Evolutionary conservation across 495 filamentous ascomycete species (phyloP).

Genomic region (Penicillium salamii): DNA sequence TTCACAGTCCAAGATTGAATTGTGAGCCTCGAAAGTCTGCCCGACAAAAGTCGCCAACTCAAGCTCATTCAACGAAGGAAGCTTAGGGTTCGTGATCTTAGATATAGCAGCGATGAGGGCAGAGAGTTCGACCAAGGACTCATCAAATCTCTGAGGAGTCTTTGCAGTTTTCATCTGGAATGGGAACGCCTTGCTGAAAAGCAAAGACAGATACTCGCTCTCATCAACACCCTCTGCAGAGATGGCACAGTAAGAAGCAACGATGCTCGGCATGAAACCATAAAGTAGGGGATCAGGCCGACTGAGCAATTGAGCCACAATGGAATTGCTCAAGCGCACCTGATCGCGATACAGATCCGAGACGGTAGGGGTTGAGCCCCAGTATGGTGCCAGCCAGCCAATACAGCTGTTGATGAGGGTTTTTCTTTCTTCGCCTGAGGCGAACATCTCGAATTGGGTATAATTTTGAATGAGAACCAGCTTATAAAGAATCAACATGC

Average conservation of each 20-base stretch:
- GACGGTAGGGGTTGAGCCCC: slow-evolving; percentile 71
- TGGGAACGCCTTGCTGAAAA: slow-evolving; percentile 88
- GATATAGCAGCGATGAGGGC: slow-evolving; percentile 81
- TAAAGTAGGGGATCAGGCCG: slow-evolving; percentile 78
- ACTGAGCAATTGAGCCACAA: slow-evolving; percentile 77
- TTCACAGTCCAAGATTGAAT: slow-evolving; percentile 83
- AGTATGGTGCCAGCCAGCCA: slow-evolving; percentile 90
- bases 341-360: slow-evolving; percentile 90
- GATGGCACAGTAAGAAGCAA: slow-evolving; percentile 83
- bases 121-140: slow-evolving; percentile 84
- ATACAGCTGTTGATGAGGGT: slow-evolving; percentile 78
- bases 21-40: slow-evolving; percentile 71
- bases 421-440: slow-evolving; percentile 67
- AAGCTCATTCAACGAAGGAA: slow-evolving; percentile 62
- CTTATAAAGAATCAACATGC: slow-evolving; percentile 93
- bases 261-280: slow-evolving; percentile 84
- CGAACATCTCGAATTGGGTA: slow-evolving; percentile 74
- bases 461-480: slow-evolving; percentile 89
- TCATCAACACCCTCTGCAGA: slow-evolving; percentile 59
- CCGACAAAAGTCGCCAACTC: slow-evolving; percentile 74
- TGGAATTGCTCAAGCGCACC: slow-evolving; percentile 85
- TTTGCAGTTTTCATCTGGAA: slow-evolving; percentile 73
- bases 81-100: slow-evolving; percentile 54
- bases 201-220: slow-evolving; percentile 71
- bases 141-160: slow-evolving; percentile 68